phyloP scores from a whole-genome alignment of 1,284 basidiomycete genomes.

The Pascua sp. region DNA sequence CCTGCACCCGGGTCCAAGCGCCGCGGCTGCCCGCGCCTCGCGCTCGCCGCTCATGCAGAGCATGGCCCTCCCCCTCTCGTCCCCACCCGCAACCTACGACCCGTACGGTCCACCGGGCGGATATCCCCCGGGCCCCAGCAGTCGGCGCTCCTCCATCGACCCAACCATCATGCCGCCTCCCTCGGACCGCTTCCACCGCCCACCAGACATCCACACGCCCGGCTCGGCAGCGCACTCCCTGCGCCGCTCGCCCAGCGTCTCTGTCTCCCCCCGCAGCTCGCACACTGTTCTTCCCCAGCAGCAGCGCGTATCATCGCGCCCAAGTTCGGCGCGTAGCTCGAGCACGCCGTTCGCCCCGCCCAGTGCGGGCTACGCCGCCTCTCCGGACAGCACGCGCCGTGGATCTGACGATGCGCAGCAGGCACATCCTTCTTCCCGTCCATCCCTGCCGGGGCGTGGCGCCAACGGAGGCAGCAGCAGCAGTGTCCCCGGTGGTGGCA shows the following conservation, averaged over 20 bases:
- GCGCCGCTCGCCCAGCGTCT: slow-evolving; percentile 36
- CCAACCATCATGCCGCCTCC: slow-evolving; percentile 34
- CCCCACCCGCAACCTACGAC: slow-evolving; percentile 3
- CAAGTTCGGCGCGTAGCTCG: slow-evolving; percentile 10
- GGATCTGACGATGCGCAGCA: no score
- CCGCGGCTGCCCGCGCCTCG: not conserved
- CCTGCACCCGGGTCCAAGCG: slow-evolving; percentile 8
- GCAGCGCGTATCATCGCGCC: slow-evolving; percentile 14
- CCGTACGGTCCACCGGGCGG: not conserved
- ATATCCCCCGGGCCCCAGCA: slow-evolving; percentile 6
- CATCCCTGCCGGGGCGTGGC: no score
- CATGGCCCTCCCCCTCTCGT: not conserved
- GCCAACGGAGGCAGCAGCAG: no score
- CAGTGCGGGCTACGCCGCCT: no score
- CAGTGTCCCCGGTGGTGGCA: no score
- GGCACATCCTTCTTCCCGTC: no score
- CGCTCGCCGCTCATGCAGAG: slow-evolving; percentile 13
- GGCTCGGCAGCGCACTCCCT: slow-evolving; percentile 10
- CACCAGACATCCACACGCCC: not conserved
- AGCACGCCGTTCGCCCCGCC: not conserved
- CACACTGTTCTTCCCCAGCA: slow-evolving; percentile 3
- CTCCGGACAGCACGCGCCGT: no score
- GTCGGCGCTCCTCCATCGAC: slow-evolving; percentile 15
- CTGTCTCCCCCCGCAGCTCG: slow-evolving; percentile 33
- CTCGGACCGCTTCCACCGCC: slow-evolving; percentile 15